Evolutionary conservation across 495 filamentous ascomycete species (phyloP).

Genomic region (Neurospora sp.): DNA sequence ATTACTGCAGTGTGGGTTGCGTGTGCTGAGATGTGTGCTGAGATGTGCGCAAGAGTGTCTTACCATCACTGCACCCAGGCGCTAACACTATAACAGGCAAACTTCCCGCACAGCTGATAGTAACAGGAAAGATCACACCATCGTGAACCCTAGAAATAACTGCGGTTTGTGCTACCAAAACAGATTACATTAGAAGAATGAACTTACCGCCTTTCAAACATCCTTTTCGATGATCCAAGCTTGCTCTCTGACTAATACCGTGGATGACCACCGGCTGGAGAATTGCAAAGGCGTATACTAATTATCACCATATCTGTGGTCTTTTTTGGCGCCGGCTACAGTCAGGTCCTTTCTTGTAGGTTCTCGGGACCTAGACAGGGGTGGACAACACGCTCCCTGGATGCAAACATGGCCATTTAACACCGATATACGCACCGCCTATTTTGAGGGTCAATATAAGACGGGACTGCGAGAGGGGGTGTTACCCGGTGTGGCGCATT

Average conservation of each 20-base stretch:
- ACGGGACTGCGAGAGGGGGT: neutral
- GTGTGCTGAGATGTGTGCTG: neutral
- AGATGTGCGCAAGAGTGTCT: neutral
- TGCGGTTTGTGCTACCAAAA: neutral
- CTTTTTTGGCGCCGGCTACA: neutral
- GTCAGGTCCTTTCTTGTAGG: neutral
- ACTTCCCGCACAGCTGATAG: neutral
- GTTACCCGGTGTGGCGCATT: neutral
- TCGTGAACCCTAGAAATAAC: neutral
- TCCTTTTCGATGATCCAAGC: neutral
- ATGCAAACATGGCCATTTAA: neutral
- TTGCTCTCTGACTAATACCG: neutral
- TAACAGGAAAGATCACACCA: neutral
- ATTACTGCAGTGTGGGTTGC: neutral
- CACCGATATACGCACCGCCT: neutral
- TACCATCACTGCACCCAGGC: neutral
- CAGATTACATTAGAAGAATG: neutral
- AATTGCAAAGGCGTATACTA: neutral
- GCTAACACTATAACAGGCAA: neutral
- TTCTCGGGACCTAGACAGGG: neutral
- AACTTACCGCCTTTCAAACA: neutral
- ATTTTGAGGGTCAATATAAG: neutral
- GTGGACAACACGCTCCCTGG: neutral
- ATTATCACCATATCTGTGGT: neutral
- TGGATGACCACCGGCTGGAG: neutral